Percentiles rank a stretch among this genome's conserved stretches.
These are phyloP conservation scores for Pseudocercospora eumusae DNA, from an alignment of 2,329 filamentous ascomycete species.

Conservation along the genomic window DNA sequence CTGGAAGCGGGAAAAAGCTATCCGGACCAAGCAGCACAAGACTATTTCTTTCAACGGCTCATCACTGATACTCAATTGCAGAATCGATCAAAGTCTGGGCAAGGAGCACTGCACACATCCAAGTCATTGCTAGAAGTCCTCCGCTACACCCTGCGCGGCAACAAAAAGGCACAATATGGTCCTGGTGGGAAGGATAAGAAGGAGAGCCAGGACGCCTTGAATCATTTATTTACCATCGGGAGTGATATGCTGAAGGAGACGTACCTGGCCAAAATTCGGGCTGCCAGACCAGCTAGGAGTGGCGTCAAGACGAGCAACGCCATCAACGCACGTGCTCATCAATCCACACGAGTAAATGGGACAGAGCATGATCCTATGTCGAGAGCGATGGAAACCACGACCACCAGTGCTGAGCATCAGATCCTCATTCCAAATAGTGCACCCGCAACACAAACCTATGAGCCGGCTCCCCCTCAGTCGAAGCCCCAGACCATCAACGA, in stretches of 20 bases:
- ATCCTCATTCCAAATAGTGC: background rate
- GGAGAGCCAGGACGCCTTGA: background rate
- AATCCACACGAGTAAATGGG: background rate
- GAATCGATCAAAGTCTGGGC: background rate
- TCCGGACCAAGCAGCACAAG: background rate
- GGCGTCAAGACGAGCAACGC: background rate
- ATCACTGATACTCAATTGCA: background rate
- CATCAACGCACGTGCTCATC: background rate
- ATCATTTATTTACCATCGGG: background rate
- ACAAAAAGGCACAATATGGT: background rate
- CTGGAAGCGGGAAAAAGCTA: background rate
- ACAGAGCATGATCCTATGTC: background rate
- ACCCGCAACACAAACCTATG: background rate
- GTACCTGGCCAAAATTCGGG: background rate
- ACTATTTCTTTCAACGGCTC: background rate
- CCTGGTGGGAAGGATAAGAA: background rate
- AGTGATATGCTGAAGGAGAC: background rate
- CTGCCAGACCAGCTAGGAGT: no score
- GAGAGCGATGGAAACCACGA: background rate
- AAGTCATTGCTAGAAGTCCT: background rate
- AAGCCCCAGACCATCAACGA: background rate
- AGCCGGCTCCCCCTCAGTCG: background rate
- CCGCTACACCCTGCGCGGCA: background rate
- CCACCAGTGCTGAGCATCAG: no score
- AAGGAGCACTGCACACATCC: background rate